phyloP scores from a whole-genome alignment of 2,329 filamentous ascomycete species.

The Phaeomoniella chlamydospora region DNA sequence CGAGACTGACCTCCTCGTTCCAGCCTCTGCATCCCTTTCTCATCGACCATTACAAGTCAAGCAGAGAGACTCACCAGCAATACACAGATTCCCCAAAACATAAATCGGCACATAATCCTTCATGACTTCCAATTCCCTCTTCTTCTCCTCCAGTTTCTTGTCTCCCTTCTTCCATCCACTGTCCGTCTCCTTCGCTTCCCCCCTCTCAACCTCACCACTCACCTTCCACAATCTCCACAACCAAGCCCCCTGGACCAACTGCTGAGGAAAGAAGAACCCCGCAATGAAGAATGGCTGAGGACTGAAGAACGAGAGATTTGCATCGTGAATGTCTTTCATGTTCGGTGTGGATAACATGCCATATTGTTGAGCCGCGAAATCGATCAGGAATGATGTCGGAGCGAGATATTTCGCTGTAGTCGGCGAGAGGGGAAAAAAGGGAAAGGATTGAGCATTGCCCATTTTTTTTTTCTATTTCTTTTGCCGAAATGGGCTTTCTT shows the following conservation, averaged over 20 bases:
- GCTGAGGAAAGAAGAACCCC: conserved; percentile 47
- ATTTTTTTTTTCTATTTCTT: no score
- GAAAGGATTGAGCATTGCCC: not conserved
- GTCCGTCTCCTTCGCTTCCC: no score
- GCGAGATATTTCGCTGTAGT: conserved; percentile 15
- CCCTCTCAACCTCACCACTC: conserved; percentile 16
- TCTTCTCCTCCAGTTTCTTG: conserved; percentile 19
- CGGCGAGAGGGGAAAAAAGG: not conserved
- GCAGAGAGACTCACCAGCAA: conserved; percentile 30
- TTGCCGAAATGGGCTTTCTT: no score
- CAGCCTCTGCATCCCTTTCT: not conserved
- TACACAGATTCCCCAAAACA: conserved; percentile 41
- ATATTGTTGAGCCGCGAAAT: conserved; percentile 46
- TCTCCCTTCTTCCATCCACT: not conserved
- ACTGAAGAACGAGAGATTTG: conserved; percentile 43
- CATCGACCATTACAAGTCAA: not conserved
- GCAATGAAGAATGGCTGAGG: conserved; percentile 45
- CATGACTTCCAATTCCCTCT: conserved; percentile 33
- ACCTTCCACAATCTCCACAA: conserved; percentile 40
- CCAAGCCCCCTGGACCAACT: conserved; percentile 43
- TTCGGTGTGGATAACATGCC: conserved; percentile 41
- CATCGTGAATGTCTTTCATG: conserved; percentile 45
- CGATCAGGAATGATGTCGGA: conserved; percentile 38
- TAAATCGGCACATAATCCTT: conserved; percentile 41
- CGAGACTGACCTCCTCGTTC: not conserved